Evolutionary conservation across 225 moss, liverwort and hornwort genomes (phyloP), one percentile per base, ranked within the genome.

Genomic region (Asterella californica): DNA sequence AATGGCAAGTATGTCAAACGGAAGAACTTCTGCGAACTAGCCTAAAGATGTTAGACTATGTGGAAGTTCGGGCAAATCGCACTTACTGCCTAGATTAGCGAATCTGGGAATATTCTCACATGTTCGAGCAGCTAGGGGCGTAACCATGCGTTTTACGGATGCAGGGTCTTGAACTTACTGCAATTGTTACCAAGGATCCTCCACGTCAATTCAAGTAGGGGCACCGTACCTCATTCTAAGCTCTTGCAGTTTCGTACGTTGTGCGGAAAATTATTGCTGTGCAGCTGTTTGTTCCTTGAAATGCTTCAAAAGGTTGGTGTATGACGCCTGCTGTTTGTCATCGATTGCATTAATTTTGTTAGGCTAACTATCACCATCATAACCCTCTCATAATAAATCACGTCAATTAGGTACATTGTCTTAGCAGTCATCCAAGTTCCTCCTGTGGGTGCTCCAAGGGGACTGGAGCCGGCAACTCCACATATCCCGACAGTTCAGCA

Each of bases 391-490:
- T 59, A n/a, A n/a, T n/a, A 24, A 61, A 15, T 45, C n/a, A 59
- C 27, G 24, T 45, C 55, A 42, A 66, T 10, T 76, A 87, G 86
- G 79, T 83, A 78, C 64, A 76, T 87, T 59, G 83, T 87, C 55
- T 55, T 87, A 52, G 70, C 81, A 81, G 86, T 87, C 76, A 87
- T 87, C 55, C 83, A 81, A 76, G 79, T 87, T 75, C 81, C 86
- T 75, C 38, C 76, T 32, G 86, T 78, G 17, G 48, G 73, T 52
- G 9, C 81, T 46, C 70, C 79, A 32, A 83, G 49, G 60, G 83
- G 83, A 72, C 70, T 48, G 49, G 83, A 86, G n/a, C 78, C 78
- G 34, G 34, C 50, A 29, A 71, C 75, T 63, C 63, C 83, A 68
- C 78, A 70, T 54, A 70, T 78, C 25, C 70, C 81, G 50, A 67